Conservation (phyloP, 495 filamentous ascomycete species). For the Aspergillus carlsbadensis region DNA sequence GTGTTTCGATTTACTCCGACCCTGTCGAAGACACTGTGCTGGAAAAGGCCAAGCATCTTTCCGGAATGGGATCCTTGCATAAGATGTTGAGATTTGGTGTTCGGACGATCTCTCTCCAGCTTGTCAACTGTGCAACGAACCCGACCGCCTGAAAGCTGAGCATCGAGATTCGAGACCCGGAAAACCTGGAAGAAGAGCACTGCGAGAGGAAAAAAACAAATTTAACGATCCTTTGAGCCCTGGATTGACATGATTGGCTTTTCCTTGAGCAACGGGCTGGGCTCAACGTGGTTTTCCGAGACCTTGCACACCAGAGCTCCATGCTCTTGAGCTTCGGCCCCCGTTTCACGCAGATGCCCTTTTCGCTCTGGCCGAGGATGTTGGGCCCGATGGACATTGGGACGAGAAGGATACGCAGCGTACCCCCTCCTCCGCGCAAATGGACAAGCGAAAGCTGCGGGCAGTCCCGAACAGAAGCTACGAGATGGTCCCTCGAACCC, state of each 20-base stretch:
- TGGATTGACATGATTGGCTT: slow-evolving; percentile 5
- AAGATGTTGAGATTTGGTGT: slow-evolving; percentile 5
- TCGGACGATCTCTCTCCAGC: slow-evolving; percentile 1
- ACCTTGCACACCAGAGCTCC: slow-evolving; percentile 12
- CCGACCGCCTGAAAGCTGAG: not conserved
- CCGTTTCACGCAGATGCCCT: slow-evolving; percentile 17
- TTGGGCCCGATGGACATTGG: slow-evolving; percentile 9
- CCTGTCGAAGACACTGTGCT: slow-evolving; percentile 5
- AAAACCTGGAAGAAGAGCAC: not conserved
- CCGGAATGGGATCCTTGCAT: slow-evolving; percentile 13
- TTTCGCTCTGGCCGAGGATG: not conserved
- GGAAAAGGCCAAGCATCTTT: slow-evolving; percentile 12
- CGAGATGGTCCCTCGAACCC: slow-evolving; percentile 7
- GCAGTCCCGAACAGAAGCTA: slow-evolving; percentile 5
- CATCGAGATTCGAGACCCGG: slow-evolving; percentile 1
- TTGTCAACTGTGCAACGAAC: not conserved
- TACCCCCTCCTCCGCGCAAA: not conserved
- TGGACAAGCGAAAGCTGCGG: not conserved
- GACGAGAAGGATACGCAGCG: not conserved
- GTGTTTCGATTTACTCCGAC: slow-evolving; percentile 1
- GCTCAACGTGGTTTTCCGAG: slow-evolving; percentile 14
- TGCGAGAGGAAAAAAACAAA: not conserved
- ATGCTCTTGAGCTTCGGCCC: slow-evolving; percentile 2
- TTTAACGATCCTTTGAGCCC: not conserved
- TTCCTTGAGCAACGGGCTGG: not conserved